Evolutionary conservation across 208 protist genomes (phyloP), one percentile per base, ranked within the genome.

Genomic region (Trypanosoma lewisi): DNA sequence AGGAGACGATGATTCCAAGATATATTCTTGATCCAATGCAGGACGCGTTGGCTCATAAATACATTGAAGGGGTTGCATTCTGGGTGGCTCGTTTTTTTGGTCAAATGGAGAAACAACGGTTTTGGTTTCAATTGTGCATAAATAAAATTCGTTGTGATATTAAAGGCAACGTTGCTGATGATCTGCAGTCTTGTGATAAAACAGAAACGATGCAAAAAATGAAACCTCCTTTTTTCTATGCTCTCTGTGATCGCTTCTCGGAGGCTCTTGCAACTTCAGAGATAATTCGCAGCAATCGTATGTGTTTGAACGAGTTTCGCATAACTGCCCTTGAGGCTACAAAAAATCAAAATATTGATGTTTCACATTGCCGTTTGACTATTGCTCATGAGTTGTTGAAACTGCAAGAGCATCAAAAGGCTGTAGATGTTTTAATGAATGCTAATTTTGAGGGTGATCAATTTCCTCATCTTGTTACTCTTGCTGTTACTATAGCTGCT

Each of bases 391-490:
- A 89, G 23, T 70, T 86, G 51, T 61, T 94, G 27, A 69, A 66
- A 62, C 67, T 91, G 33, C 63, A 72, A 21, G 64, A 88, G 31
- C 62, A 45, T 48, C 73, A 75, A 60, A 77, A 70, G 44, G 82
- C 79, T 14, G 78, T 88, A 60, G 80, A 89, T 49, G 67, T 91
- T 27, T 75, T 94, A 17, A 78, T 94, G 25, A 79, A 94, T 58
- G 49, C 59, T n/a, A 77, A 80, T 52, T 75, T 83, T 52, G 73
- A 87, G 53, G 74, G 60, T 39, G 42, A 67, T 0, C 57, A 60
- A 34, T 91, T 89, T 73, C 71, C 81, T 45, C 65, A 83, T 52
- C 66, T 94, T 28, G 67, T 83, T 19, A 87, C 80, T 28, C 72
- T 91, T 41, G 79, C 75, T 59, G 72, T 91, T 37, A 77, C 78